Evolutionary conservation across 768 basidiomycete genomes (phyloP), one percentile per base, ranked within the genome.

Genomic region (Trichaptum fuscoviolaceum): DNA sequence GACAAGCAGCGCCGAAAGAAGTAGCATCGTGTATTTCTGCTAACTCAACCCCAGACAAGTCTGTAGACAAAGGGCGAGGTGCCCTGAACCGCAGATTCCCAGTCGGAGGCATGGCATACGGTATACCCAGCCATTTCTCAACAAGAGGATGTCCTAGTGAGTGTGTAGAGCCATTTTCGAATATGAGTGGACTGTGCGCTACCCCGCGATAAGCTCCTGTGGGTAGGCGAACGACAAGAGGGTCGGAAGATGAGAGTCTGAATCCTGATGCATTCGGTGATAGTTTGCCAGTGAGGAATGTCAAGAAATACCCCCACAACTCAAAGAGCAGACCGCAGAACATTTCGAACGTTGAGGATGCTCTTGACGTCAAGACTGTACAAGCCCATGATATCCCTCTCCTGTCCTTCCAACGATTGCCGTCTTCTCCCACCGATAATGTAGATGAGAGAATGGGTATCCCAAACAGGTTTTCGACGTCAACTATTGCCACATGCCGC

Each of bases 1-100:
- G 84, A 71, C 86, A 88, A 1, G 84, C 84, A 67, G 84, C 77
- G 0, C 85, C 84, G 66, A 87, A 87, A 8, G 70, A 63, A 15
- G 79, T 78, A 83, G 82, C 2, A 73, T 71, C 5, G 52, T 78
- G 73, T 1, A 85, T 66, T 0, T 66, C 76, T 52, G 42, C 10
- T 52, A 20, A 52, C 42, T 20, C 42, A 12, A 4, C 30, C 30
- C 2, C 15, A 17, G 64, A 69, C 0, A 75, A 74, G 0, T 73
- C 67, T 30, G 68, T 70, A 18, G 74, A 73, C 59, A 89, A 73
- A n/a, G 84, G 81, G 0, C 85, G 67, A 2, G 87, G 84, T 6
- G 81, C 81, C 23, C 87, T 77, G 25, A 76, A 79, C 7, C 78
- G 72, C 20, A 65, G 71, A 8, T 73, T 69, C 15, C 74, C 77